Evolutionary conservation across 495 filamentous ascomycete genomes (phyloP).

Genomic region (Xylaria castorea): DNA sequence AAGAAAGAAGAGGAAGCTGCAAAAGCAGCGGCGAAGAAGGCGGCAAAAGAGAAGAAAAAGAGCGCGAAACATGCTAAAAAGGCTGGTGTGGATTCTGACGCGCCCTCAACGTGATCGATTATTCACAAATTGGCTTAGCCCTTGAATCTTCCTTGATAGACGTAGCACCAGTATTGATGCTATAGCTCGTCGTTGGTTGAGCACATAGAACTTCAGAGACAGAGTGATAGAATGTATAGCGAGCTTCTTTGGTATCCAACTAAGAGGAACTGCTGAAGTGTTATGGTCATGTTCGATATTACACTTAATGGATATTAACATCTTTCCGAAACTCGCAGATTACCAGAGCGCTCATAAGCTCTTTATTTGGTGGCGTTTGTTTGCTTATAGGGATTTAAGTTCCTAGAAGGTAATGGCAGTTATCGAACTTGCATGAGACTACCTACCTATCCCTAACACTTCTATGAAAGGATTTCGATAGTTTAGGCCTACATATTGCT

Average conservation of each 20-base stretch:
- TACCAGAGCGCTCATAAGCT: not conserved
- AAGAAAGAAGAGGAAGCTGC: conserved; percentile 61
- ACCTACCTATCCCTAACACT: not conserved
- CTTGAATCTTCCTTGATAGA: not conserved
- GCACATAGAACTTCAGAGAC: not conserved
- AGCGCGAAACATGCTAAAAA: conserved; percentile 52
- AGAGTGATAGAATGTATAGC: not conserved
- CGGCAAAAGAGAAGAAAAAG: conserved; percentile 55
- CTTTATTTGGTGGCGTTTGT: not conserved
- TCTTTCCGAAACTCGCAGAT: not conserved
- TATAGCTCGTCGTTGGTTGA: not conserved
- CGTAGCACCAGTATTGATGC: not conserved
- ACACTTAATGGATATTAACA: not conserved
- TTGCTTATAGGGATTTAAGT: too few species aligned
- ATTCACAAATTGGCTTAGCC: not conserved
- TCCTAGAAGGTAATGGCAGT: too few species aligned
- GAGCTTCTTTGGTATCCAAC: not conserved
- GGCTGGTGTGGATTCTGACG: not conserved
- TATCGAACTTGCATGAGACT: not conserved
- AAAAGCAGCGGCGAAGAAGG: conserved; percentile 59
- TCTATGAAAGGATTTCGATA: not conserved
- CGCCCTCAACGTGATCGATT: not conserved
- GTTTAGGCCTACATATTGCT: not conserved
- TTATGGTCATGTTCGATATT: not conserved
- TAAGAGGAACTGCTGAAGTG: not conserved